Percentiles rank a stretch among this genome's conserved stretches.
These are phyloP conservation scores for Carnegiea gigantea DNA, from an alignment of 179 eudicot species.

Conservation along the genomic window DNA sequence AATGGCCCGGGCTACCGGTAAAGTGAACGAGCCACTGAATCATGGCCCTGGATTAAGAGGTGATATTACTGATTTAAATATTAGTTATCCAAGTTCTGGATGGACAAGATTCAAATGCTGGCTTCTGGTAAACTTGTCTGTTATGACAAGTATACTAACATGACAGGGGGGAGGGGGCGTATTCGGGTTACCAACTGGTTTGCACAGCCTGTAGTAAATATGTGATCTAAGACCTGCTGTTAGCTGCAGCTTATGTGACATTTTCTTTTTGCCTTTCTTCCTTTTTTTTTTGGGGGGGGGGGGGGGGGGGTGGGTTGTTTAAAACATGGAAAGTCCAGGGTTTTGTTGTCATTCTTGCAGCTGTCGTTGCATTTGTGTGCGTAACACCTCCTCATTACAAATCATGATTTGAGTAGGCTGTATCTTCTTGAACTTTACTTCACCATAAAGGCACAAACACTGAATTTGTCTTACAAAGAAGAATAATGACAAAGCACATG, in stretches of 20 bases:
- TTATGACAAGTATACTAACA: neutral
- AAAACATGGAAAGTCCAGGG: neutral
- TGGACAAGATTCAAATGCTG: conserved; percentile 4
- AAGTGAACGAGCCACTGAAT: conserved; percentile 49
- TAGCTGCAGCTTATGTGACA: neutral
- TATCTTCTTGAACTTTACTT: neutral
- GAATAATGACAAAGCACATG: neutral
- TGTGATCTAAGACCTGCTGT: neutral
- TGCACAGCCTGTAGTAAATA: neutral
- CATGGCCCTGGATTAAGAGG: conserved; percentile 66
- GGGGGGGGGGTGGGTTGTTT: too few species aligned
- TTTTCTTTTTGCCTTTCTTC: neutral
- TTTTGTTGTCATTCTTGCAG: neutral
- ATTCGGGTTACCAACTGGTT: neutral
- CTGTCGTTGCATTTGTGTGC: neutral
- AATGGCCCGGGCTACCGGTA: conserved; percentile 47
- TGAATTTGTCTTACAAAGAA: neutral
- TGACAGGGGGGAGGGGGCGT: neutral
- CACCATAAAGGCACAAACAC: neutral
- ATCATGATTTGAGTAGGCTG: neutral
- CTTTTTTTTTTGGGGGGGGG: too few species aligned
- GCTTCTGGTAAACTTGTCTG: neutral
- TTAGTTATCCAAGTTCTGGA: neutral
- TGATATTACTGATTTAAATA: conserved; percentile 20
- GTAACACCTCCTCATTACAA: neutral